Evolutionary conservation across 805 yeast species (phyloP), one percentile per base, ranked within the genome.

Genomic region (Hanseniaspora mollemarum): DNA sequence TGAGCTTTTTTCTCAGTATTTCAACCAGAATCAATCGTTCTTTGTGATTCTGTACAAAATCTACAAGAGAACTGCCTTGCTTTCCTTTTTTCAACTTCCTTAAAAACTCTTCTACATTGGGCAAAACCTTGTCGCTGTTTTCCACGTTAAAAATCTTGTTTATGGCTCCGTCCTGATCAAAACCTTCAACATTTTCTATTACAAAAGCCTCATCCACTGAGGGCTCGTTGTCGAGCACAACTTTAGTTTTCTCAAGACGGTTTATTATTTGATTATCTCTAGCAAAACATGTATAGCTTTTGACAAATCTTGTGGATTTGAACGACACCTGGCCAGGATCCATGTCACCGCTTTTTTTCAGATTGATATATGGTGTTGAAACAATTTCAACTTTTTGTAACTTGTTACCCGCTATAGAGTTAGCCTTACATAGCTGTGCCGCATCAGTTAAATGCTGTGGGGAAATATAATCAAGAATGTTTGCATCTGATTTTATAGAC

Each of bases 291-390:
- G 70, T 72, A 28, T 76, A 64, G 54, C 76, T 72, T 54, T 69
- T 74, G 22, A 81, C 78, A 46, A 67, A 65, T 54, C 73, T 76
- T 1, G 70, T 72, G 53, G 80, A 77, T 52, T 80, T 75, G 63
- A 83, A 84, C 1, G 84, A 76, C 6, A 84, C 94, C 45, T 86
- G 85, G 3, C 94, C 94, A 4, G 75, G 76, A 43, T 76, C 86
- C 92, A 83, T 83, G 28, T 75, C 75, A 13, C 80, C 81, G 46
- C 77, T 77, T 56, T 81, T 81, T 38, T 74, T 70, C 51, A 84
- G 67, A 59, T 84, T 84, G 24, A 73, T 71, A 72, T 85, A 84
- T 0, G 88, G 87, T 0, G 94, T 84, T 58, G 77, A 77, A 37
- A 84, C 74, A 8, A 84, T 74, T 1, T 81, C 76, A 53, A 83